Percentiles rank a stretch among this genome's conserved stretches.
These are phyloP conservation scores for Pelargonium myrrhifolium DNA, from an alignment of 441 rosid species.

Conservation along the genomic window DNA sequence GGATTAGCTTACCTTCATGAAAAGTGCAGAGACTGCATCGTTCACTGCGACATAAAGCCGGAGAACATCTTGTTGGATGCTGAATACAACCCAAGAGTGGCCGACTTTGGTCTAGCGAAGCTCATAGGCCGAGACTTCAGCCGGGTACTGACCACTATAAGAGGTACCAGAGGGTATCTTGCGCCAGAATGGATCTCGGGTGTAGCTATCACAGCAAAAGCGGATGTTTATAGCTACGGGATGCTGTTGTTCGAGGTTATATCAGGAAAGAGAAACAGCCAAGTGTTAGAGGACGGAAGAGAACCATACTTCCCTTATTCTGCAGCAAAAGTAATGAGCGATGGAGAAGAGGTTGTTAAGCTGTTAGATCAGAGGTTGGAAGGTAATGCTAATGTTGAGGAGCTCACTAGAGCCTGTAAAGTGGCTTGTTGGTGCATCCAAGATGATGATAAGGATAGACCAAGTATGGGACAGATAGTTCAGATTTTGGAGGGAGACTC, in stretches of 20 bases:
- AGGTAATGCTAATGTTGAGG: constrained; percentile 2
- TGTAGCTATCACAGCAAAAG: constrained; percentile 19
- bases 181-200: constrained; percentile 24
- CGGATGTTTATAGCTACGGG: constrained; percentile 16
- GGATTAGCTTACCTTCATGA: constrained; percentile 23
- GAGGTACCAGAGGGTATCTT: constrained; percentile 22
- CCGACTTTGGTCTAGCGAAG: constrained; percentile 24
- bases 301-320: constrained; percentile 6
- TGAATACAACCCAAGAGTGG: constrained; percentile 16
- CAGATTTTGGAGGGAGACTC: constrained; percentile 12
- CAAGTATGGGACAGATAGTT: constrained; percentile 15
- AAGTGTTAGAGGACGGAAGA: neutral
- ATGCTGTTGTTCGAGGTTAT: constrained; percentile 17
- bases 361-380: constrained; percentile 17
- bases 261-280: constrained; percentile 18
- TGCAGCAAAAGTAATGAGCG: constrained; percentile 1
- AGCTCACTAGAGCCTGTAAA: constrained; percentile 12
- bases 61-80: constrained; percentile 21
- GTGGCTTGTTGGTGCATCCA: constrained; percentile 21
- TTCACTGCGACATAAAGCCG: constrained; percentile 22
- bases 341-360: constrained; percentile 5
- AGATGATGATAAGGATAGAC: constrained; percentile 16
- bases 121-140: constrained; percentile 16
- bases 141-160: constrained; percentile 18
- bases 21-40: constrained; percentile 17